Conservation (phyloP, 176 grass and related monocot species). For the Carex pumila region DNA sequence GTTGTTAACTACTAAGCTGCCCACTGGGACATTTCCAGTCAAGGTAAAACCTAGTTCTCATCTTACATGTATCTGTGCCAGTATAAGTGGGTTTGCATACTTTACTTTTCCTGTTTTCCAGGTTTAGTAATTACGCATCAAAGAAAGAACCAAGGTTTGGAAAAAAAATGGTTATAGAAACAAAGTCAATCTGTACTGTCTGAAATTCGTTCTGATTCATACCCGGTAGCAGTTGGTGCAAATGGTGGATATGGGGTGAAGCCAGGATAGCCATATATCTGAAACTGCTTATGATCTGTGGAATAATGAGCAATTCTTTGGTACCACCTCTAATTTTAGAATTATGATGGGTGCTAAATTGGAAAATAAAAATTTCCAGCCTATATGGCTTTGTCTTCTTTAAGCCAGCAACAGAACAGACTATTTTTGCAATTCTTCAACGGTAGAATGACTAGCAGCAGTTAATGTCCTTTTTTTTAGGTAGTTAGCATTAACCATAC, state of each 20-base stretch:
- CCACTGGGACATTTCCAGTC: constrained; percentile 78
- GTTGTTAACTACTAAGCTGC: constrained; percentile 86
- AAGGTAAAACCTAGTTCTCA: constrained; percentile 51
- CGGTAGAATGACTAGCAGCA: background rate
- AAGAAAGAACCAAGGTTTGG: background rate
- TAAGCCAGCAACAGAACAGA: background rate
- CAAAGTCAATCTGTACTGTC: background rate
- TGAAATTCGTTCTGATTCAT: background rate
- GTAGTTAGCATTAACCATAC: background rate
- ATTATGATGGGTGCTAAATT: background rate
- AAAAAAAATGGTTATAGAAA: background rate
- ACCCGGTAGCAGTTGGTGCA: background rate
- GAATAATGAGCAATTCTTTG: background rate
- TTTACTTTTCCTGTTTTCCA: background rate
- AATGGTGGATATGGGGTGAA: background rate
- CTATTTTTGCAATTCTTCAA: background rate
- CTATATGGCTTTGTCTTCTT: background rate
- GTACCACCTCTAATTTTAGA: background rate
- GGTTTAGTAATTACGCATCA: background rate
- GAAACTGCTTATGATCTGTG: background rate
- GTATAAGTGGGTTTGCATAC: background rate
- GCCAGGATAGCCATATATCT: background rate
- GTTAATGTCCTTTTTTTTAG: background rate
- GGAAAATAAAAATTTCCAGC: background rate
- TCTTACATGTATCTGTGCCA: background rate